Percentiles rank a stretch among this genome's conserved stretches.
These are phyloP conservation scores for Fusarium stilboides DNA, from an alignment of 2,329 filamentous ascomycete species.

Conservation along the genomic window DNA sequence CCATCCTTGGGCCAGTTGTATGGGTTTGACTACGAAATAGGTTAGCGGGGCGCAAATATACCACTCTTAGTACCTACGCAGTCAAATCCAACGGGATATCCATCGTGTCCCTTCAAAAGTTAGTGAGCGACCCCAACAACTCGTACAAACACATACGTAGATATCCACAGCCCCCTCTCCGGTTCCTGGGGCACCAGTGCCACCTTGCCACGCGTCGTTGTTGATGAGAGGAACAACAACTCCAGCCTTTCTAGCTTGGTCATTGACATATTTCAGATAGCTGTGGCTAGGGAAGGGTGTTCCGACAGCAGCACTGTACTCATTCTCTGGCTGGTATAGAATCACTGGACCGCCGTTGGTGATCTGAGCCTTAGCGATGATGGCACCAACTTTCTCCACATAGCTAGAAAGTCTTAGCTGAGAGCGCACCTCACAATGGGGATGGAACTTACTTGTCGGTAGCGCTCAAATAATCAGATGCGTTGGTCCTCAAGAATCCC, in stretches of 20 bases:
- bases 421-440: accelerated
- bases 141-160: conserved; percentile 57
- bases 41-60: not conserved
- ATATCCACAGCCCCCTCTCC: conserved; percentile 70
- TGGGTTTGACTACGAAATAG: conserved; percentile 61
- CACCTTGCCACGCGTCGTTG: conserved; percentile 77
- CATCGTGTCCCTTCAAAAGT: conserved; percentile 67
- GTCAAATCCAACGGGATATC: conserved; percentile 73
- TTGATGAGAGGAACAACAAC: conserved; percentile 82
- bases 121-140: accelerated
- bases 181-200: conserved; percentile 75
- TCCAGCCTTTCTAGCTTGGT: conserved; percentile 77
- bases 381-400: conserved; percentile 71
- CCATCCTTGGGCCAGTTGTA: conserved; percentile 51
- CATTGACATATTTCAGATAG: conserved; percentile 80
- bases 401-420: conserved; percentile 52
- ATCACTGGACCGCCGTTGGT: conserved; percentile 87
- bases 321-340: conserved; percentile 85
- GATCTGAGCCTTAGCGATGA: conserved; percentile 83
- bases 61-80: conserved; percentile 55
- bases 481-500: conserved; percentile 74
- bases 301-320: conserved; percentile 72
- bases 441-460: conserved; percentile 71
- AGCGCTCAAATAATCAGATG: conserved; percentile 73
- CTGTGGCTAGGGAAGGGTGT: conserved; percentile 73